Base-by-base conservation (phyloP, 2,329 filamentous ascomycete genomes). In the Talaromyces sp. region DNA sequence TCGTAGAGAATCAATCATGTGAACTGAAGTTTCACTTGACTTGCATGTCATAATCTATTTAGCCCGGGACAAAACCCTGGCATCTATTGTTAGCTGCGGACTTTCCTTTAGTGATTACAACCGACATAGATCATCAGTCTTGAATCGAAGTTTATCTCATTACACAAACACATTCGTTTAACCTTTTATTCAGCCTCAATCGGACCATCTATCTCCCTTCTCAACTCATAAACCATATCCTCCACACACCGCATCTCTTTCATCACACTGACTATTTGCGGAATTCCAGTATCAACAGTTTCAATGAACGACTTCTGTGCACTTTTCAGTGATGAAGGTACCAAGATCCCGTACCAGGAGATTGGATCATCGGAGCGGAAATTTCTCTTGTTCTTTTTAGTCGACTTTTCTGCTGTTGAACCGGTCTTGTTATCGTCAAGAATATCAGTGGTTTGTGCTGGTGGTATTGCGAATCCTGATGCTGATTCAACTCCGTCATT, bases 11-110 rank as follows among this genome's bases (percentile, higher is more conserved):
- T 46, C n/a, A 48, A 33, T 33, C 28, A 31, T 50, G 57, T 46
- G n/a, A 21, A 50, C 3, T 60, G 40, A 60, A 39, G 6, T 87
- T 44, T 88, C 83, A 33, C 83, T 82, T 37, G 84, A 80, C 0
- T 82, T 82, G 2, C 79, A 77, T 2, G 89, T 89, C 0, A 90
- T 90, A 73, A 93, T 14, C 90, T 42, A 28, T 42, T 42, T 42
- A 40, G 25, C 54, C 52, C n/a, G 14, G 54, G 14, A n/a, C 14
- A 1, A 14, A 18, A 23, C 4, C n/a, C 35, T 37, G 48, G 23
- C 28, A 33, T 44, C 37, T 21, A 55, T 61, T 55, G 35, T 61
- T 61, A 61, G 46, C 50, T 18, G 33, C 28, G 14, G 25, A 61
- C 59, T 55, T 55, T 61, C 48, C 39, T 52, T 60, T 4, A 42